Base-by-base conservation (phyloP, 805 yeast species). In the Metschnikowia colocasiae region DNA sequence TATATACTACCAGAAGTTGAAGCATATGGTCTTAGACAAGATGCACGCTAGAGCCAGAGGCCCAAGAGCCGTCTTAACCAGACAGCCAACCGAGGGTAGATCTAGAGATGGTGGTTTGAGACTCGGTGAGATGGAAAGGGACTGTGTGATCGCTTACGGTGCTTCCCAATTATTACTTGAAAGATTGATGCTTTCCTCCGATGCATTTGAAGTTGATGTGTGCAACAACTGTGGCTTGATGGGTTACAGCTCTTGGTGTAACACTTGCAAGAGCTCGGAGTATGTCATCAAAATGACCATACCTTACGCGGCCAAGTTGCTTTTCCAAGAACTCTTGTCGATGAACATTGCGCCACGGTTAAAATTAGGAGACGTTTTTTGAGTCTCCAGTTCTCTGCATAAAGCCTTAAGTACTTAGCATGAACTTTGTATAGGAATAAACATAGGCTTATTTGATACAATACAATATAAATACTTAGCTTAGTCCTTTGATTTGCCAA, bases 41-140 rank as follows among this genome's bases (percentile, higher is more conserved):
- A 94, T 94, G 99, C 99, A 94, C 63, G 99, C 99, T 1, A 87
- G 99, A 77, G 97, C 99, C 2, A 82, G 99, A 66, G 99, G 99
- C 44, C 99, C 99, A 47, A 82, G 98, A 59, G 99, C 99, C 0
- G 98, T 94, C 10, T 76, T 94, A 49, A 94, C 99, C 8, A 83
- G 99, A 69, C 99, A 94, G 70, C 55, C 55, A 15, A 92, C 98
- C 0, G 99, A 94, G 69, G 99, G 99, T 78, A 81, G 99, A 69
- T 89, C 97, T 2, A 81, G 99, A 69, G 99, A 94, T 69, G 99
- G 99, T 80, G 99, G 99, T 64, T 79, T 94, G 65, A 85, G 99
- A 75, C 79, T 94, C 67, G 99, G 99, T 61, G 99, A 94, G 73
- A 94, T 94, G 99, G 99, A 94, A 68, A 86, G 99, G 71, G 99